Percentiles rank a stretch among this genome's conserved stretches.
phyloP scores from a whole-genome alignment of 2,329 filamentous ascomycete genomes.

The Colletotrichum musae region DNA sequence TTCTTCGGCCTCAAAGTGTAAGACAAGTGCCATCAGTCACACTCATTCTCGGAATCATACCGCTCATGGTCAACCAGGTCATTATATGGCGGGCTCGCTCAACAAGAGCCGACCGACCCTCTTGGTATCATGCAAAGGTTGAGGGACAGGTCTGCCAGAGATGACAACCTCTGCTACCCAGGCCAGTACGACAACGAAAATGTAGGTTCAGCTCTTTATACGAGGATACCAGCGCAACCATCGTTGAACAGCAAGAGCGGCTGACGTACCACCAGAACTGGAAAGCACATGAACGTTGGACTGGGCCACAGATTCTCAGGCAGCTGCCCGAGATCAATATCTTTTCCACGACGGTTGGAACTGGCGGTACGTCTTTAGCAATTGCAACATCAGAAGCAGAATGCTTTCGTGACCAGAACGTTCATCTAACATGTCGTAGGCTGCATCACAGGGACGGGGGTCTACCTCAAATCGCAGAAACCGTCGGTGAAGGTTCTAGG shows the following conservation, averaged over 20 bases:
- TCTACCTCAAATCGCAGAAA: slow-evolving; percentile 16
- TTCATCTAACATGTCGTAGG: background rate
- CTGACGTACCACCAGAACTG: slow-evolving; percentile 40
- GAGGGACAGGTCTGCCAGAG: slow-evolving; percentile 45
- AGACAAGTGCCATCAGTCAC: background rate
- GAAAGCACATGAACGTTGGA: slow-evolving; percentile 41
- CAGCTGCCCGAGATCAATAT: slow-evolving; percentile 30
- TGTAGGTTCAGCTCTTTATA: slow-evolving; percentile 43
- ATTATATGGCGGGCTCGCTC: slow-evolving; percentile 51
- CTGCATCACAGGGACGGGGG: slow-evolving; percentile 23
- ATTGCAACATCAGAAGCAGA: no score
- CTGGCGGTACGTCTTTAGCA: slow-evolving; percentile 4
- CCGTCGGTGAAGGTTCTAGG: slow-evolving; percentile 14
- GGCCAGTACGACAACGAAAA: slow-evolving; percentile 54
- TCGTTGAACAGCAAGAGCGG: rapidly evolving
- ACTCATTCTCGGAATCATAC: no score
- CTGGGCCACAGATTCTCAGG: slow-evolving; percentile 38
- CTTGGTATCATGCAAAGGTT: slow-evolving; percentile 51
- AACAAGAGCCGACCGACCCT: slow-evolving; percentile 51
- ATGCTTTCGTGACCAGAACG: no score
- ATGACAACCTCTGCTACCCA: slow-evolving; percentile 48
- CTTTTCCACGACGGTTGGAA: slow-evolving; percentile 30
- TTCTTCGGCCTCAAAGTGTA: slow-evolving; percentile 47
- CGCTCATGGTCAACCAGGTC: slow-evolving; percentile 41
- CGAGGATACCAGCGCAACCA: no score